phyloP scores from a whole-genome alignment of 306 rosid species.

The Corylus heterophylla region DNA sequence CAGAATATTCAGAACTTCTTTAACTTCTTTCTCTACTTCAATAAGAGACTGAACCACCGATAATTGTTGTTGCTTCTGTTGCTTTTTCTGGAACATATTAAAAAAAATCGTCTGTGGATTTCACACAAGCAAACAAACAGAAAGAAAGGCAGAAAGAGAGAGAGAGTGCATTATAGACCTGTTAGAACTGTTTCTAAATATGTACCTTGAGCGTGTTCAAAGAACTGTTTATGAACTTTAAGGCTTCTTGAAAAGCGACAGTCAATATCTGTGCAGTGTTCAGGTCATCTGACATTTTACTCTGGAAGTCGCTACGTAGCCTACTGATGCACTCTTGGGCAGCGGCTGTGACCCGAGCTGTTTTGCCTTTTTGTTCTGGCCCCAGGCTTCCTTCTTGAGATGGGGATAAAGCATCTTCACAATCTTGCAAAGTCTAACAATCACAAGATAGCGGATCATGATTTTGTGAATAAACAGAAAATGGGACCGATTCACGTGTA shows the following conservation, averaged over 20 bases:
- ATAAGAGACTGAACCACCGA: slow-evolving; percentile 59
- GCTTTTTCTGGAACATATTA: slow-evolving; percentile 60
- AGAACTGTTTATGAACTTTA: slow-evolving; percentile 69
- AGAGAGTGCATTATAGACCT: neutral
- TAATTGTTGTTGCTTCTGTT: slow-evolving; percentile 54
- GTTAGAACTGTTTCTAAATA: slow-evolving; percentile 8
- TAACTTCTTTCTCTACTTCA: slow-evolving; percentile 62
- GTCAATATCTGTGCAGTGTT: slow-evolving; percentile 86
- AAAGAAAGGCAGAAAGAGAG: neutral
- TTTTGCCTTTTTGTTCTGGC: slow-evolving; percentile 43
- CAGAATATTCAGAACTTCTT: slow-evolving; percentile 48
- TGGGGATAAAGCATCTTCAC: slow-evolving; percentile 60
- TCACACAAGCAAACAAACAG: neutral
- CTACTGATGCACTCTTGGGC: slow-evolving; percentile 68
- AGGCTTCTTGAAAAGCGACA: slow-evolving; percentile 80
- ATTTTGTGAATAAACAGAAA: slow-evolving; percentile 2
- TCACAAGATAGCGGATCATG: slow-evolving; percentile 19
- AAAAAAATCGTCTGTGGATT: slow-evolving; percentile 22
- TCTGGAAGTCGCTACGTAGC: slow-evolving; percentile 62
- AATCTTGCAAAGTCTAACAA: slow-evolving; percentile 85
- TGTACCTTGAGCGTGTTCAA: slow-evolving; percentile 72
- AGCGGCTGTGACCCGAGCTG: slow-evolving; percentile 44
- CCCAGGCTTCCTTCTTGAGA: slow-evolving; percentile 49
- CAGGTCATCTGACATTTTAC: slow-evolving; percentile 91
- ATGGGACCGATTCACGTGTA: neutral